These are phyloP conservation scores for Thraustochytrium sp. DNA, from an alignment of 352 stramenopile species.

Conservation along the genomic window DNA sequence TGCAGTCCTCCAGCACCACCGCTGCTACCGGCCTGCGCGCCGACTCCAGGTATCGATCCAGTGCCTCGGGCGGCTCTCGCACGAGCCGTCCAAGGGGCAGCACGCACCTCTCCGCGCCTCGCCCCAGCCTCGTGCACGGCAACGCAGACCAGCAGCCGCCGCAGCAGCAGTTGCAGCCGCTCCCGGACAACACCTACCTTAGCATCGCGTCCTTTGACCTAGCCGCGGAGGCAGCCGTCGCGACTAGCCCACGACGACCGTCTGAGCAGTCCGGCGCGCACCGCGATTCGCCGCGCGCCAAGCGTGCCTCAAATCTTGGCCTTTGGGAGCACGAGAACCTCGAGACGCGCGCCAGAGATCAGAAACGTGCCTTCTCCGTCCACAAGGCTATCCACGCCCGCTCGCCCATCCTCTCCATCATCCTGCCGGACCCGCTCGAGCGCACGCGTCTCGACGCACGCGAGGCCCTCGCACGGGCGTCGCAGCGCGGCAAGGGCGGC, in stretches of 20 bases:
- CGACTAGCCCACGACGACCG: neutral
- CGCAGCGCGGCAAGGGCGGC: neutral
- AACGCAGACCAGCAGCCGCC: neutral
- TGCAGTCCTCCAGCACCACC: neutral
- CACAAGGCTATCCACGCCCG: slow-evolving; percentile 20
- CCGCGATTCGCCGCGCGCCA: neutral
- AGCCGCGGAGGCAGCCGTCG: neutral
- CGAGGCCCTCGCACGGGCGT: neutral
- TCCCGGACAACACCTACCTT: slow-evolving; percentile 6
- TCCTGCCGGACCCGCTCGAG: neutral
- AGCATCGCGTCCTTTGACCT: neutral
- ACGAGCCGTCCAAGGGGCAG: neutral
- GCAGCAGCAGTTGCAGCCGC: neutral
- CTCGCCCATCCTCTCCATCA: neutral
- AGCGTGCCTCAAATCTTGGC: neutral
- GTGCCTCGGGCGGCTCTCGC: neutral
- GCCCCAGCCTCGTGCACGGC: neutral
- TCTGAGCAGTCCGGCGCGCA: neutral
- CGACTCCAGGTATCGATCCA: neutral
- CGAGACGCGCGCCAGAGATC: neutral
- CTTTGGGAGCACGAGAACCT: neutral
- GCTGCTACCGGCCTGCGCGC: too few species aligned
- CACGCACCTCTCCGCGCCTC: neutral
- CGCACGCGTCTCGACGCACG: neutral
- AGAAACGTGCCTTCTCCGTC: slow-evolving; percentile 19